These are phyloP conservation scores for Trametes villosa DNA, from an alignment of 768 basidiomycete genomes.

Conservation along the genomic window DNA sequence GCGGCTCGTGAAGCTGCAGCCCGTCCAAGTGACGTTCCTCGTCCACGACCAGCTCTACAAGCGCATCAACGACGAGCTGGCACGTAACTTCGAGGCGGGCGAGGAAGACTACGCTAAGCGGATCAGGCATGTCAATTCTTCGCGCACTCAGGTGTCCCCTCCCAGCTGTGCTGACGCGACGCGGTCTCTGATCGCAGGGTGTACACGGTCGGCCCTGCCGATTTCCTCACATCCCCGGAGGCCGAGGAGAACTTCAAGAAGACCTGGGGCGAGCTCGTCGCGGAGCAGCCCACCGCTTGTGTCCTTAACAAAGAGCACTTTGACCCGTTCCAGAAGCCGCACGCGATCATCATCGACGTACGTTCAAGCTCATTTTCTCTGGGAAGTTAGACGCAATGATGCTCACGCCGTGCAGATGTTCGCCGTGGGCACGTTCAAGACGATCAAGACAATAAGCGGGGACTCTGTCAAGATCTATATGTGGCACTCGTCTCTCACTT, in stretches of 20 bases:
- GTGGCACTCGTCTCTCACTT: background rate
- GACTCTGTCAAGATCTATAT: slow-evolving; percentile 10
- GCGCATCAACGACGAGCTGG: slow-evolving; percentile 16
- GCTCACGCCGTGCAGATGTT: slow-evolving; percentile 10
- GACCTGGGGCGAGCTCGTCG: slow-evolving; percentile 15
- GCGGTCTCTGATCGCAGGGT: slow-evolving; percentile 8
- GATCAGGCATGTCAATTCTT: slow-evolving; percentile 8
- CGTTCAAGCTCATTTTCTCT: background rate
- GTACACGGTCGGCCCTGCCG: slow-evolving; percentile 3
- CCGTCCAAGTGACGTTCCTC: slow-evolving; percentile 18
- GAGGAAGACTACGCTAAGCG: slow-evolving; percentile 3
- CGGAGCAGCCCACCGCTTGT: slow-evolving; percentile 10
- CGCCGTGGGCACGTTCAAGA: background rate
- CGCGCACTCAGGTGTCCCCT: background rate
- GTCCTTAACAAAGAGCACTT: background rate
- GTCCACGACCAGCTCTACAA: slow-evolving; percentile 3
- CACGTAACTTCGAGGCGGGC: slow-evolving; percentile 5
- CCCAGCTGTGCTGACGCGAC: too few species aligned
- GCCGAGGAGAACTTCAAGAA: slow-evolving; percentile 15
- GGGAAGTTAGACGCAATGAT: background rate
- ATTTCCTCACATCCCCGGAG: background rate
- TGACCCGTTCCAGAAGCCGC: slow-evolving; percentile 9
- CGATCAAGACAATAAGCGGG: slow-evolving; percentile 11
- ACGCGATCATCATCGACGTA: slow-evolving; percentile 25
- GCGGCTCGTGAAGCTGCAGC: slow-evolving; percentile 17